Evolutionary conservation across 1,284 basidiomycete genomes (phyloP).

Genomic region (Fereydounia khargensis): DNA sequence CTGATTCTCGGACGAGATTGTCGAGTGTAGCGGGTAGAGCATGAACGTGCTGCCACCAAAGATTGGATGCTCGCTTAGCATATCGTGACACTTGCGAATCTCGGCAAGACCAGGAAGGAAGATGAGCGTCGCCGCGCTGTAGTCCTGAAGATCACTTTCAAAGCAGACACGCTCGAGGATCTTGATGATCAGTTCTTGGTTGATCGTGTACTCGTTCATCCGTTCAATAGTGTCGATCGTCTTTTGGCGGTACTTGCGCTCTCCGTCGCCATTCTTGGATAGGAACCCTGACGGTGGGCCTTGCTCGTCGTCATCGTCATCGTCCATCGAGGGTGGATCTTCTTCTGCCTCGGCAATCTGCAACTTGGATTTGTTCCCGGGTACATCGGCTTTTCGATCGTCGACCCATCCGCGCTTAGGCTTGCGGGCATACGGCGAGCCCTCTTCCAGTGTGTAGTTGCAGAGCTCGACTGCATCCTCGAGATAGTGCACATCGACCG

Average conservation of each 20-base stretch:
- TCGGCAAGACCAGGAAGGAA: constrained; percentile 86
- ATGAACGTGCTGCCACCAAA: constrained; percentile 75
- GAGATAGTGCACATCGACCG: constrained; percentile 80
- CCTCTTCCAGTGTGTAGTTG: constrained; percentile 73
- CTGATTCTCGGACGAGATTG: constrained; percentile 69
- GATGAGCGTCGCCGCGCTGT: constrained; percentile 80
- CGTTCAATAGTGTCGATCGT: constrained; percentile 80
- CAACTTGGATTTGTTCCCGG: constrained; percentile 64
- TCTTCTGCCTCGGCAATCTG: constrained; percentile 64
- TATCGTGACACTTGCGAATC: constrained; percentile 83
- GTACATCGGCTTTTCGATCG: constrained; percentile 33
- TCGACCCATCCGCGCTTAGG: constrained; percentile 30
- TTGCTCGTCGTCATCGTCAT: constrained; percentile 69
- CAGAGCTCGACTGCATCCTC: constrained; percentile 90
- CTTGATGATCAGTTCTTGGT: constrained; percentile 66
- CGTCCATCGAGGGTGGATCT: constrained; percentile 73
- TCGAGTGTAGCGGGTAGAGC: constrained; percentile 89
- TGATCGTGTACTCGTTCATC: constrained; percentile 81
- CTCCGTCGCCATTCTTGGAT: constrained; percentile 62
- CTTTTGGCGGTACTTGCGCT: constrained; percentile 66
- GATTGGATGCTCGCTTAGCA: constrained; percentile 71
- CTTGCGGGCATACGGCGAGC: constrained; percentile 73
- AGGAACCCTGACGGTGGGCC: constrained; percentile 56
- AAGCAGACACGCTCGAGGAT: constrained; percentile 83
- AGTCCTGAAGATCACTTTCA: constrained; percentile 64